These are phyloP conservation scores for Fraxinus dipetala DNA, from an alignment of 305 asterid genomes.

Conservation along the genomic window DNA sequence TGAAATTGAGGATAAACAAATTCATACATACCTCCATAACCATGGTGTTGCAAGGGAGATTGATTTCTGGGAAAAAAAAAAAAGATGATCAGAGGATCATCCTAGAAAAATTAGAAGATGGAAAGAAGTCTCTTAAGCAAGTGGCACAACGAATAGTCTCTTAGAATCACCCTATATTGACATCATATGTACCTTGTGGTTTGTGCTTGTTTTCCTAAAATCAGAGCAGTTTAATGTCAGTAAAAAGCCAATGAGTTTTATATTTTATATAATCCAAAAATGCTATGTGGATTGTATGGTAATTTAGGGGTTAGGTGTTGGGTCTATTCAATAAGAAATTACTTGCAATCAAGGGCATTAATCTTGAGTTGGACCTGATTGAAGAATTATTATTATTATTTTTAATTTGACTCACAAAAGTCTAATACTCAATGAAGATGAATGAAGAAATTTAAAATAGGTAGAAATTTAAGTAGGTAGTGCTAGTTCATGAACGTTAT, in stretches of 20 bases:
- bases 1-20: neutral
- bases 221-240: neutral
- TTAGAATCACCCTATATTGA: neutral
- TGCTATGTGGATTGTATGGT: neutral
- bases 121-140: neutral
- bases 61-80: neutral
- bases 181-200: neutral
- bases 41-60: neutral
- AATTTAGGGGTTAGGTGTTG: neutral
- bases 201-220: neutral
- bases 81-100: neutral
- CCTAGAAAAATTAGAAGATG: neutral
- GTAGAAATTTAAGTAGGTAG: neutral
- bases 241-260: neutral
- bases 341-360: neutral
- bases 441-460: too few species aligned
- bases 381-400: too few species aligned
- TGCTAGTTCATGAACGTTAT: neutral
- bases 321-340: neutral
- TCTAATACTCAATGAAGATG: too few species aligned
- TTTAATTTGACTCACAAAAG: neutral
- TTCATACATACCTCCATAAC: conserved; percentile 20
- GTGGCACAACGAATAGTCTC: neutral
- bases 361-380: neutral
- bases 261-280: neutral